Percentiles rank a stretch among this genome's conserved stretches.
phyloP scores from a whole-genome alignment of 179 eudicot genomes.

The Patellifolia procumbens region DNA sequence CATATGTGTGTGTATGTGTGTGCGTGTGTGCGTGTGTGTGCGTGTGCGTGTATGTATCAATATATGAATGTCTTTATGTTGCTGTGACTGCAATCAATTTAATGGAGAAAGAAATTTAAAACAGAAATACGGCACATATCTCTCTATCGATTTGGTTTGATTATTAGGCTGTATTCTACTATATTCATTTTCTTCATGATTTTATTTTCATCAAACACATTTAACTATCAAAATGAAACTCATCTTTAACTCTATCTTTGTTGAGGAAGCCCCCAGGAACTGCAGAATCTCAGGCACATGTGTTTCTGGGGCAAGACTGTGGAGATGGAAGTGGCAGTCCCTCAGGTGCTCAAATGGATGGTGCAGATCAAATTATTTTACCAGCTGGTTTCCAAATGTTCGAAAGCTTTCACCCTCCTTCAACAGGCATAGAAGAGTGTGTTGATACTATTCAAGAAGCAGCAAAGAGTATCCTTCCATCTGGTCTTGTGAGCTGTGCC shows the following conservation, averaged over 20 bases:
- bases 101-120: too few species aligned
- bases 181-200: background rate
- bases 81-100: background rate
- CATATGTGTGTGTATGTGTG: too few species aligned
- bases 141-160: background rate
- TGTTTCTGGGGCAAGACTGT: slow-evolving; percentile 63
- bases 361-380: slow-evolving; percentile 71
- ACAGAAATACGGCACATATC: background rate
- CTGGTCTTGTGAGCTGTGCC: slow-evolving; percentile 46
- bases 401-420: slow-evolving; percentile 67
- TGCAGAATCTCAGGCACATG: slow-evolving; percentile 72
- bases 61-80: background rate
- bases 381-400: slow-evolving; percentile 59
- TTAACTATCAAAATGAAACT: slow-evolving; percentile 7
- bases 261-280: slow-evolving; percentile 96
- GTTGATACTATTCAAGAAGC: slow-evolving; percentile 61
- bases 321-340: slow-evolving; percentile 79
- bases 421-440: slow-evolving; percentile 59
- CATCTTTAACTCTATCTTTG: slow-evolving; percentile 28
- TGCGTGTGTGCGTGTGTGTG: too few species aligned
- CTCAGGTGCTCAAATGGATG: slow-evolving; percentile 64
- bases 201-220: background rate
- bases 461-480: slow-evolving; percentile 45
- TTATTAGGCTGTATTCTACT: background rate
- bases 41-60: too few species aligned